Conservation (phyloP, 2,329 filamentous ascomycete species). For the Aureobasidium lini region DNA sequence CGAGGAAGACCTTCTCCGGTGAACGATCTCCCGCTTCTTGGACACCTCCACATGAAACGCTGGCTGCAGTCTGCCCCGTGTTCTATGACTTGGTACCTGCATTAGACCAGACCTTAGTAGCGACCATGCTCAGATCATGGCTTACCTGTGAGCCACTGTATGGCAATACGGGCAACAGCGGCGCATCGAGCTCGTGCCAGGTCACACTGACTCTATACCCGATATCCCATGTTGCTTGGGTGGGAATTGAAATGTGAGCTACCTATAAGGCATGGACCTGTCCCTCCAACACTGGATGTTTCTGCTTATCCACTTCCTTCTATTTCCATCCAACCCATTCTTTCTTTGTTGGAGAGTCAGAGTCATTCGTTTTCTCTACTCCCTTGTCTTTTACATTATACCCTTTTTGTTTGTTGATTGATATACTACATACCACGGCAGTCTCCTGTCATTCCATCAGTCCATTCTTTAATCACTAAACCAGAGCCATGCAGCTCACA, state of each 20-base stretch:
- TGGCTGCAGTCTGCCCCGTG: slow-evolving; percentile 6
- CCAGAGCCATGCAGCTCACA: slow-evolving; percentile 21
- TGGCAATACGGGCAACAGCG: slow-evolving; percentile 3
- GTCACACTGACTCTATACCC: slow-evolving; percentile 2
- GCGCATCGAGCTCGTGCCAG: slow-evolving; percentile 13
- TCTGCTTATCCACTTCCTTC: slow-evolving; percentile 20
- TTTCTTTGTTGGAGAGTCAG: slow-evolving; percentile 27
- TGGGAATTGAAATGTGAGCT: background rate
- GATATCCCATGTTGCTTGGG: background rate
- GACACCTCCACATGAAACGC: slow-evolving; percentile 11
- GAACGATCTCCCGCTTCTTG: slow-evolving; percentile 6
- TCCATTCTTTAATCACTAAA: background rate
- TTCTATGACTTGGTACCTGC: slow-evolving; percentile 12
- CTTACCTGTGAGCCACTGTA: background rate
- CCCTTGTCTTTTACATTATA: slow-evolving; percentile 16
- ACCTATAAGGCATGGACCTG: slow-evolving; percentile 3
- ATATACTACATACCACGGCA: slow-evolving; percentile 15
- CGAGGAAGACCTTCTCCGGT: slow-evolving; percentile 7
- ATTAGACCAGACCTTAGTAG: slow-evolving; percentile 4
- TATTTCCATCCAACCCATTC: slow-evolving; percentile 18
- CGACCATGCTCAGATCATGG: slow-evolving; percentile 10
- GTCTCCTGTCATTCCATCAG: slow-evolving; percentile 7
- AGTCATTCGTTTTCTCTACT: slow-evolving; percentile 41
- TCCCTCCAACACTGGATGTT: slow-evolving; percentile 11
- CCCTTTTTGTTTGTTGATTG: slow-evolving; percentile 21